phyloP scores from a whole-genome alignment of 164 flowering plant genomes.

The Sextonia rubra region DNA sequence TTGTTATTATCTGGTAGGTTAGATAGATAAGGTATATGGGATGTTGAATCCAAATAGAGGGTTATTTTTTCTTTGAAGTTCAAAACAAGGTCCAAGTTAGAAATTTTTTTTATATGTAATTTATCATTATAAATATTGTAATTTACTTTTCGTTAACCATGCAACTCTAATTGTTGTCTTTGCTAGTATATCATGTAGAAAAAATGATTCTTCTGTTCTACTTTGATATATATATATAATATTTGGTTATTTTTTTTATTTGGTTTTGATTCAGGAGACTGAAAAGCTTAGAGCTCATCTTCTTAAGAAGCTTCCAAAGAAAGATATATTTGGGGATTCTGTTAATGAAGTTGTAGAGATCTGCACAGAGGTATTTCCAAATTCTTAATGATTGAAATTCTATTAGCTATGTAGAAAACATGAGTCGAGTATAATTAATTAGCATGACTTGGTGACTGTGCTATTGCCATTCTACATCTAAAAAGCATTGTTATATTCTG shows the following conservation, averaged over 20 bases:
- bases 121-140: no score
- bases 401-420: neutral
- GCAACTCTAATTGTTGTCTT: neutral
- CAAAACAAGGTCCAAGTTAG: no score
- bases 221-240: no score
- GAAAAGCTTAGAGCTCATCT: conserved; percentile 31
- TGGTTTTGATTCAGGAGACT: conserved; percentile 22
- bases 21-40: no score
- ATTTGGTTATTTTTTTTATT: neutral
- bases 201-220: neutral
- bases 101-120: no score
- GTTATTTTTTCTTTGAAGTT: no score
- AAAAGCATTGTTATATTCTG: neutral
- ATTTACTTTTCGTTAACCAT: no score
- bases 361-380: conserved; percentile 30
- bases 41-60: no score
- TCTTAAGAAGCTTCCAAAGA: conserved; percentile 25
- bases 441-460: neutral
- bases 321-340: conserved; percentile 29
- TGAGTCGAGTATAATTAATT: neutral
- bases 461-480: neutral
- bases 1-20: no score
- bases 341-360: conserved; percentile 24
- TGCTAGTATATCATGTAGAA: neutral
- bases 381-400: neutral